Base-by-base conservation (phyloP, 768 basidiomycete genomes). In the Hericium rajendrae region DNA sequence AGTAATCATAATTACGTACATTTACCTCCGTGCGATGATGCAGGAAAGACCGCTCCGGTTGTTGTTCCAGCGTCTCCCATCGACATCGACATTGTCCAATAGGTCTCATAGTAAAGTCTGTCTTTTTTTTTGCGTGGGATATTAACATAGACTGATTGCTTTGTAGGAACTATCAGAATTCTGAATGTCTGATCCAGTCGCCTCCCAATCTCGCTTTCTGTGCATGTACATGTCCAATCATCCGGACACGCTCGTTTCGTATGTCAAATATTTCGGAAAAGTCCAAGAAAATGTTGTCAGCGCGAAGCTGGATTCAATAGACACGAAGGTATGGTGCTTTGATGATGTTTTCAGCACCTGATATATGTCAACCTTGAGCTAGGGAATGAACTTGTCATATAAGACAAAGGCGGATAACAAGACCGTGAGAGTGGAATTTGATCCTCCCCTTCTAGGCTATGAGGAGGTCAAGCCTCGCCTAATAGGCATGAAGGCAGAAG, bases 171-270 rank as follows among this genome's bases (percentile, higher is more conserved):
- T 10, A 6, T 10, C 6, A 32, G 32, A 32, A 85, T 85, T 26
- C 26, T 26, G 24, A 11, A 85, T 85, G 84, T 62, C 80, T 6
- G 89, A 91, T 66, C 80, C 87, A 9, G 87, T 91, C 0, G 85
- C 85, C 12, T 81, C 82, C 11, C 87, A 85, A 64, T 88, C 88
- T 18, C 74, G 73, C 1, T 93, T 90, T 67, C 76, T 92, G 46
- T 80, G 81, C 68, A 86, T 83, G 80, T 93, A 92, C 74, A 92
- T 91, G 90, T 84, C 80, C 32, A 82, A 74, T 60, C 91, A 91
- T 64, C 86, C 86, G 0, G 89, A 91, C 66, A 91, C 90, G 1
- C 74, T 92, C 62, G 87, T 92, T 38, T 87, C 87, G 3, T 93
- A 91, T 62, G 87, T 86, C 43, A 87, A 84, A 61, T 80, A 85